Evolutionary conservation across 2,329 filamentous ascomycete species (phyloP).

Genomic region (Nemania sp.): DNA sequence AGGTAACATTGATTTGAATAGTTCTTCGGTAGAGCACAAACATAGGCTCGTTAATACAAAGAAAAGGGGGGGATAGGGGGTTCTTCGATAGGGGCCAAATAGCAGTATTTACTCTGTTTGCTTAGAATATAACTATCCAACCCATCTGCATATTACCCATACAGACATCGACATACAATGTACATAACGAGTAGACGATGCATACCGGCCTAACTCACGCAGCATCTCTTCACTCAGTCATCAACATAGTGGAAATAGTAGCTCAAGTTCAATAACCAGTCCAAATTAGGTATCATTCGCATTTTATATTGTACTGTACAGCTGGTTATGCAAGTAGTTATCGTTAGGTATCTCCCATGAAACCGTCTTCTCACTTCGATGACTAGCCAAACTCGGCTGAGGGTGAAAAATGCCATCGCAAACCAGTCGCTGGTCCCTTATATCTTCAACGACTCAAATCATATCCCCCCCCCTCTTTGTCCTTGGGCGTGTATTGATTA

Average conservation of each 20-base stretch:
- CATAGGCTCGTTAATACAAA: too few species aligned
- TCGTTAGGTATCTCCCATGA: background rate
- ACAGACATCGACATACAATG: too few species aligned
- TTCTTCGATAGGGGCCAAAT: too few species aligned
- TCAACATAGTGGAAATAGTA: background rate
- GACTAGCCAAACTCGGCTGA: background rate
- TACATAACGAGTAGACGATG: too few species aligned
- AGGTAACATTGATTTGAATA: too few species aligned
- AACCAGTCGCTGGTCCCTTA: background rate
- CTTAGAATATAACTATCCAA: too few species aligned
- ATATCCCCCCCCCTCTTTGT: background rate
- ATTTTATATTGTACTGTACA: constrained; percentile 29
- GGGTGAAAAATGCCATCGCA: constrained; percentile 3
- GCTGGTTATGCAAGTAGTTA: background rate
- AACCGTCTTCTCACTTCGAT: background rate
- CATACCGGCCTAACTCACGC: too few species aligned
- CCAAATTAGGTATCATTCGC: constrained; percentile 30
- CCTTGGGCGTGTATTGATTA: background rate
- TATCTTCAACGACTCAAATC: constrained; percentile 9
- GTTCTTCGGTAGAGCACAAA: too few species aligned
- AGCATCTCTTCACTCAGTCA: background rate
- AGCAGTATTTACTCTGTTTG: too few species aligned
- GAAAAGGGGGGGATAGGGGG: too few species aligned
- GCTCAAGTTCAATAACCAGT: background rate
- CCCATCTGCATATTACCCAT: too few species aligned